Base-by-base conservation (phyloP, 2,329 filamentous ascomycete genomes). In the Epichloe scottii region DNA sequence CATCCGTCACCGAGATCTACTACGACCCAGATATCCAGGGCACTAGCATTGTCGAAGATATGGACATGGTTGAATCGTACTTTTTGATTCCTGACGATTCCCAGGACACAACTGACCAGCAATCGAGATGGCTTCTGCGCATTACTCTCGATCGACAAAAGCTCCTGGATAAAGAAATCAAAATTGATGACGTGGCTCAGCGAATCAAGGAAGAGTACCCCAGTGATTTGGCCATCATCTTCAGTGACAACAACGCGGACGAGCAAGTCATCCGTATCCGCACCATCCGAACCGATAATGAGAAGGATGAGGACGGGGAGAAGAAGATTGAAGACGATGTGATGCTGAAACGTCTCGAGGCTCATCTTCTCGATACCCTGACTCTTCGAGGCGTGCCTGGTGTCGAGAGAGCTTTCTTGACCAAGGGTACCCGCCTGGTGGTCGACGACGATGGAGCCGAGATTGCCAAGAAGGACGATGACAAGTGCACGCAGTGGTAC, bases 231-330 rank as follows among this genome's bases (percentile, higher is more conserved):
- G 89, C 89, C 14, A 84, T 98, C 58, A 90, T 98, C 54, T 95
- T 95, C 75, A 95, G 89, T 69, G 93, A 98, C 68, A 93, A 96
- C 74, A 98, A 98, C 67, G 90, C 91, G 10, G 90, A 96, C 57
- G 84, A 94, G 65, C 89, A 94, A 66, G 85, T 97, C 44, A 89
- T 98, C 59, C 93, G 93, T 66, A 85, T 96, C 57, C 87, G 93
- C 57, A 85, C 90, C 60, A 81, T 94, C 55, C 72, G 75, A 34
- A 75, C 81, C 55, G 77, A 80, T 46, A 84, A 85, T 46, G 81
- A 84, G 44, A 85, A 88, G 63, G 85, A 85, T 38, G 87, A 91
- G 10, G 83, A 85, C 38, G 68, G 68, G 11, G 72, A 74, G 23
- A 73, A 72, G 55, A 67, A 69, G 34, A 80, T 87, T 51, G 87